Evolutionary conservation across 257 asterid species (phyloP).

Genomic region (Solanum gracilifrons): DNA sequence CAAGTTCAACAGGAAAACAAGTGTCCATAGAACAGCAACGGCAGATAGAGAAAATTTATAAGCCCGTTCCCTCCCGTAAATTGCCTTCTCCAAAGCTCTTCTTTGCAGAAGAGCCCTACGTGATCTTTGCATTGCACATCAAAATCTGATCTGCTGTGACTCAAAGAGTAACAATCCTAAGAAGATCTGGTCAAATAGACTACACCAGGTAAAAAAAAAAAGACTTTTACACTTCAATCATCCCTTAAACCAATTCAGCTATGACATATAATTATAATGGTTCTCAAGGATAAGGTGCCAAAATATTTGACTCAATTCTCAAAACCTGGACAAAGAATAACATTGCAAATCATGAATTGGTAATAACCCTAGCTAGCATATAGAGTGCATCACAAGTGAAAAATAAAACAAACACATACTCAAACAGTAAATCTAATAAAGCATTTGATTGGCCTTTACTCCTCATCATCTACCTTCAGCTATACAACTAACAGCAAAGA

Average conservation of each 20-base stretch:
- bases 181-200: not conserved
- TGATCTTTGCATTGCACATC: constrained; percentile 94
- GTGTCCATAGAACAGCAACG: constrained; percentile 56
- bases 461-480: not conserved
- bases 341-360: not conserved
- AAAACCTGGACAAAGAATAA: not conserved
- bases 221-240: not conserved
- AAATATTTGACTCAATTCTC: not conserved
- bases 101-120: constrained; percentile 91
- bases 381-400: not conserved
- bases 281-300: not conserved
- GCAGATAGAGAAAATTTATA: constrained; percentile 63
- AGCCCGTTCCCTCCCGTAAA: constrained; percentile 35
- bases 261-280: not conserved
- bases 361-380: not conserved
- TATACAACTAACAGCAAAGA: not conserved
- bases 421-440: not conserved
- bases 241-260: not conserved
- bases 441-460: not conserved
- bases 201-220: not conserved
- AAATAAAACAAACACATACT: not conserved
- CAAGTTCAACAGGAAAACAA: constrained; percentile 59
- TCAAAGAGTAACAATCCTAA: not conserved
- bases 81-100: constrained; percentile 57
- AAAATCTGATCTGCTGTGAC: constrained; percentile 28